Evolutionary conservation across 495 filamentous ascomycete genomes (phyloP), one percentile per base, ranked within the genome.

Genomic region (Penicillium coprophilum): DNA sequence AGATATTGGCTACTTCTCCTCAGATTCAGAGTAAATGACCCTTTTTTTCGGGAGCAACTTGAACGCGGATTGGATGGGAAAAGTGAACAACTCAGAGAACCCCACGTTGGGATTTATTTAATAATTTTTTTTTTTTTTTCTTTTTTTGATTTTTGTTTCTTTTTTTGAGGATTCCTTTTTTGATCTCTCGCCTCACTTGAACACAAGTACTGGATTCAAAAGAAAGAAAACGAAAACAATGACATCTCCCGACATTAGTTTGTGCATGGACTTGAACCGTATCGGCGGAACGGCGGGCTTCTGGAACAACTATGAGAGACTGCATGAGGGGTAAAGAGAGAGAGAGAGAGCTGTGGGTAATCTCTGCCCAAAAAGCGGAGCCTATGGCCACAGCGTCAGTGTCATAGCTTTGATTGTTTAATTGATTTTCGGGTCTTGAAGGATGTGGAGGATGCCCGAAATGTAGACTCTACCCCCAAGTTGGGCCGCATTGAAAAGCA

Each of bases 51-150:
- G 46, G n/a, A 38, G 34, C n/a, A 47, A 40, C 10, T 44, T 30
- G 41, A 21, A 51, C 32, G 43, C 20, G 50, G 53, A 68, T 68
- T 68, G 57, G 59, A 59, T 53, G 44, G 34, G 40, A 50, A 49
- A 56, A 59, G 41, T 61, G 64, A 67, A 73, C 72, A 70, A 75
- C 68, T 72, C 69, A 75, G 53, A 58, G 58, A 50, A 53, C 60
- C 63, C 56, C 60, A 64, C 59, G 59, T 68, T 54, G 51, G 53
- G 56, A n/a, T n/a, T n/a, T n/a, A n/a, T n/a, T n/a, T n/a, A n/a
- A n/a, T n/a, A n/a, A n/a, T n/a, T n/a, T n/a, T n/a, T n/a, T n/a
- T n/a, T 59, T 53, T 52, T 47, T 20, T 53, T 65, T 23, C 23
- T 12, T 44, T 45, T 46, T 5, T 38, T 15, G 31, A 15, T 17